A percentile compares a stretch with the other conserved stretches of the same genome.
phyloP scores from a whole-genome alignment of 2,329 filamentous ascomycete species.

The Cadophora sp. region DNA sequence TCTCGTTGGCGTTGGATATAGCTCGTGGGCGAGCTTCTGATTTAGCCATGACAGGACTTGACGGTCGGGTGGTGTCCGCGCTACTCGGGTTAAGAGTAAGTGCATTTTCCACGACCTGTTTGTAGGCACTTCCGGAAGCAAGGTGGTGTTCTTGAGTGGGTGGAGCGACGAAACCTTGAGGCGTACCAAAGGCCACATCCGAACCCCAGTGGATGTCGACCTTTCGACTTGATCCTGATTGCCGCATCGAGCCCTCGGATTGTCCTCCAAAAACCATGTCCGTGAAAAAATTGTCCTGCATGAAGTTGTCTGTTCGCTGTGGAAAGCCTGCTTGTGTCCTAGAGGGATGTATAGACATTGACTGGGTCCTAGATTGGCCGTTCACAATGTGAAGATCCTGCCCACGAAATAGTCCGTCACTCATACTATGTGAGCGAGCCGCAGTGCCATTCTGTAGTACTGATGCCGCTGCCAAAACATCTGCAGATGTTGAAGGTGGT shows the following conservation, averaged over 20 bases:
- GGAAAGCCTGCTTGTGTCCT: constrained; percentile 24
- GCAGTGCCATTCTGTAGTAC: constrained; percentile 52
- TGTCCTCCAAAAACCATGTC: constrained; percentile 41
- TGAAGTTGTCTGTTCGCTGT: constrained; percentile 32
- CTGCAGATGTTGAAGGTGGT: constrained; percentile 49
- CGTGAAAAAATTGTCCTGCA: constrained; percentile 36
- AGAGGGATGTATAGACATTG: constrained; percentile 35
- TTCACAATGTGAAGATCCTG: constrained; percentile 29
- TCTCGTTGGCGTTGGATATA: constrained; percentile 31
- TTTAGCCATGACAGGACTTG: constrained; percentile 55
- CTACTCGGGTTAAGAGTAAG: constrained; percentile 60
- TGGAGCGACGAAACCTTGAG: constrained; percentile 64
- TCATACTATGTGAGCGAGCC: constrained; percentile 41
- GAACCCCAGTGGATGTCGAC: constrained; percentile 68
- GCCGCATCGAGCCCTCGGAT: constrained; percentile 24
- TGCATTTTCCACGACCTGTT: constrained; percentile 61
- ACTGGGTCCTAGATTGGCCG: constrained; percentile 36
- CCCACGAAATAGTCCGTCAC: constrained; percentile 36
- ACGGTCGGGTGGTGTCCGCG: constrained; percentile 62
- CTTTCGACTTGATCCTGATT: constrained; percentile 42
- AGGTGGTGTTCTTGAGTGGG: constrained; percentile 64
- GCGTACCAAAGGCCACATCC: constrained; percentile 65
- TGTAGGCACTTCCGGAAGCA: constrained; percentile 59
- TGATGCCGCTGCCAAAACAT: constrained; percentile 66
- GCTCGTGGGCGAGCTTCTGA: constrained; percentile 26